Base-by-base conservation (phyloP, 2,329 filamentous ascomycete genomes). In the Trichoderma hamatum region DNA sequence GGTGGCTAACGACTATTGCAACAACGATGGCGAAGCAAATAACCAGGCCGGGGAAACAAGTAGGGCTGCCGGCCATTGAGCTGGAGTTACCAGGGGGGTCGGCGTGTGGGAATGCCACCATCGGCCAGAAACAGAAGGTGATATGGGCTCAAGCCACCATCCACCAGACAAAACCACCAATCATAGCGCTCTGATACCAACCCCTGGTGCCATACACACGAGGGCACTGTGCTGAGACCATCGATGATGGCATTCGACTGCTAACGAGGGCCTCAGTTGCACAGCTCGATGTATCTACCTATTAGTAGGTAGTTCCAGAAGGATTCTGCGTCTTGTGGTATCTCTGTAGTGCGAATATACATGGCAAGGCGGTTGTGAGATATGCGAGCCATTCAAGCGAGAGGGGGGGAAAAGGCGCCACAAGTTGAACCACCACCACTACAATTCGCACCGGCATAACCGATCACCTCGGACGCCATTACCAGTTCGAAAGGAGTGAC, bases 81-180 rank as follows among this genome's bases (percentile, higher is more conserved):
- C 63, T 72, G 63, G 65, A 67, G 71, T 72, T 16, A 46, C 71
- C 63, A 51, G 36, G 64, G 60, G 71, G 70, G 75, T 73, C 72
- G 72, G 73, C 73, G 71, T 70, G 74, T 72, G 75, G 74, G 74
- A 74, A 78, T 78, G 75, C 76, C 74, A 79, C 77, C 74, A 73
- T 74, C 70, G 71, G 71, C 77, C 78, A 73, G 72, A 78, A 79
- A 72, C 68, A 79, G 78, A 79, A 79, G 78, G 78, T 79, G 75
- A 72, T 76, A 74, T 75, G 72, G 69, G 66, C 36, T 71, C 72
- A 73, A 75, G 74, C 73, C 76, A 77, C 76, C 75, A 74, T 72
- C 72, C 72, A 72, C 72, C 70, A 72, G 62, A 67, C 71, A 56
- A 16, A 69, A 71, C 71, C 75, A 72, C 78, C 78, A 79, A 79